These are phyloP conservation scores for Lecanicillium sp. DNA, from an alignment of 2,329 filamentous ascomycete genomes.

Conservation along the genomic window DNA sequence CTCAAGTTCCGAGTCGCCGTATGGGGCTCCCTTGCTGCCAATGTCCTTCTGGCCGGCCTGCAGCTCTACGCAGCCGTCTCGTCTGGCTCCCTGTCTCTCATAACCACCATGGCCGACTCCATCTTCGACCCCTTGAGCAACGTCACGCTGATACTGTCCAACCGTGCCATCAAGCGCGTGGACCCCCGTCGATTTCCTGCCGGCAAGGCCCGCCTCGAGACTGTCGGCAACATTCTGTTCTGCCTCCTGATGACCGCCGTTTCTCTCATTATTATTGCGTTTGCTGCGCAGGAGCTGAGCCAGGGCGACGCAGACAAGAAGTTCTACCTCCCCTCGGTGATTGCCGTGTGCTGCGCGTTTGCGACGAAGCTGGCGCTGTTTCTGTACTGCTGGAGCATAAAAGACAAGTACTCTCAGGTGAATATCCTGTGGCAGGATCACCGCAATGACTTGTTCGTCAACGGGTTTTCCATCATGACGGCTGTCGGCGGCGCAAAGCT, in stretches of 20 bases:
- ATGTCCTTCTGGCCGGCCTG: slow-evolving; percentile 67
- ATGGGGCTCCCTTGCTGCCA: slow-evolving; percentile 67
- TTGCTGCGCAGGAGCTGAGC: slow-evolving; percentile 66
- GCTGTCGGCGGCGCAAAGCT: slow-evolving; percentile 87
- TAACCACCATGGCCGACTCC: slow-evolving; percentile 95
- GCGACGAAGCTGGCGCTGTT: slow-evolving; percentile 76
- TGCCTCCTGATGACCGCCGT: slow-evolving; percentile 94
- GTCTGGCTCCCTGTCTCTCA: slow-evolving; percentile 86
- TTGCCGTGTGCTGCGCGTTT: slow-evolving; percentile 81
- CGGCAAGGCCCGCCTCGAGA: slow-evolving; percentile 90
- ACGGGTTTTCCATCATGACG: slow-evolving; percentile 85
- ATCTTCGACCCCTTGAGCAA: slow-evolving; percentile 91
- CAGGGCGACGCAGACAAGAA: slow-evolving; percentile 45
- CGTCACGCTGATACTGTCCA: slow-evolving; percentile 75
- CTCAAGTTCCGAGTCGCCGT: slow-evolving; percentile 63
- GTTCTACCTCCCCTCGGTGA: slow-evolving; percentile 76
- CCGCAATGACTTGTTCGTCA: slow-evolving; percentile 94
- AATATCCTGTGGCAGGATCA: slow-evolving; percentile 95
- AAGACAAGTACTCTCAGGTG: slow-evolving; percentile 86
- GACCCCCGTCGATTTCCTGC: slow-evolving; percentile 82
- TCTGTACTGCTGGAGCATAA: slow-evolving; percentile 84
- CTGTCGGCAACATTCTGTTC: slow-evolving; percentile 91
- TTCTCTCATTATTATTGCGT: slow-evolving; percentile 85
- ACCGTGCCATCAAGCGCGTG: slow-evolving; percentile 81
- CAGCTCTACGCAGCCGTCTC: slow-evolving; percentile 85